Evolutionary conservation across 768 basidiomycete species (phyloP), one percentile per base, ranked within the genome.

Genomic region (Boletus reticuloceps): DNA sequence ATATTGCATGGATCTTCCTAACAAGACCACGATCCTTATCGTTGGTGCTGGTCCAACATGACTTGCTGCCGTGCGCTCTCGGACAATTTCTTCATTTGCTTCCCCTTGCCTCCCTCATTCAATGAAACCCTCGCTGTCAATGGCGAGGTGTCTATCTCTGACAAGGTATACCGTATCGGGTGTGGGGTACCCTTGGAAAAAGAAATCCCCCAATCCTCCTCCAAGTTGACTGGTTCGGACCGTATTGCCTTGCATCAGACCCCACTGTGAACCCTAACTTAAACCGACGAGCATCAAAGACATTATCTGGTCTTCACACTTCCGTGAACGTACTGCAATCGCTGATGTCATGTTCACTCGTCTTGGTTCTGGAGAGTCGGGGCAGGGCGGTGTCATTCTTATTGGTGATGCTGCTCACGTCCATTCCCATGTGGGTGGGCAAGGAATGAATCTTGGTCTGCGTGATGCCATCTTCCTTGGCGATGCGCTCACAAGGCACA

Each of bases 391-490:
- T 0, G 56, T 38, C 3, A 46, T 70, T 40, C 17, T 70, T 43
- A 37, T 77, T 6, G 77, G 78, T 5, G 78, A 79, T 59, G 79
- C 81, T 5, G 82, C 81, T 29, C 72, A 78, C 22, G 75, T 82
- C 42, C 82, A 81, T 55, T 77, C 81, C 1, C 82, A 80, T 20
- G 70, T 74, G 10, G 82, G 81, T 2, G 82, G 82, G 1, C 81
- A 82, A 46, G 82, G 82, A 13, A 79, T 82, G 80, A 81, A 82
- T 54, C 73, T 82, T 17, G 79, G 82, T 6, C 64, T 82, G 16
- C 74, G 81, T 16, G 82, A 83, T 57, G 80, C 78, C 8, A 65
- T 81, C n/a, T 67, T 71, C 47, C 72, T 82, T 6, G 79, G 75
- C 10, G 71, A 75, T 16, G 72, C 63, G 5, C 64, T 83, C 27